These are phyloP conservation scores for Iris macrosiphon DNA, from an alignment of 106 monocot species.

Conservation along the genomic window DNA sequence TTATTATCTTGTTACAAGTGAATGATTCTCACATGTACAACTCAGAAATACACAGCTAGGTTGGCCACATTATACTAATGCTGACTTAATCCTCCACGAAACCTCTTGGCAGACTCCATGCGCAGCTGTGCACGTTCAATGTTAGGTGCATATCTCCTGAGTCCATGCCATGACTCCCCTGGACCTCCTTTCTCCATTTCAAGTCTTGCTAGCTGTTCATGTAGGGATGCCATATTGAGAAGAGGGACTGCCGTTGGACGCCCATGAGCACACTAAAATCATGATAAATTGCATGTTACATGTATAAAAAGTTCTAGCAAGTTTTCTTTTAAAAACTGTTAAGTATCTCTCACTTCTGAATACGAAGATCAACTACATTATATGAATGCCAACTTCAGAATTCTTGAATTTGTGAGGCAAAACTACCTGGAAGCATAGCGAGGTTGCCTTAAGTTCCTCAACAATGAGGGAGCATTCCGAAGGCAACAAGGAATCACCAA, in stretches of 20 bases:
- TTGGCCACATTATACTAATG: too few species aligned
- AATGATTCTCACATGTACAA: too few species aligned
- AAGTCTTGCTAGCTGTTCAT: constrained; percentile 45
- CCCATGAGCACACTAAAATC: constrained; percentile 89
- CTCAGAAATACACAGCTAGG: too few species aligned
- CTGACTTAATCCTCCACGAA: constrained; percentile 8
- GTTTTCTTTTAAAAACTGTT: background rate
- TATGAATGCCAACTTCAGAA: background rate
- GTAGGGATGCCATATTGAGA: constrained; percentile 49
- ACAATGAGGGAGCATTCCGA: constrained; percentile 93
- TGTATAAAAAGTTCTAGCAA: background rate
- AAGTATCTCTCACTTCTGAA: background rate
- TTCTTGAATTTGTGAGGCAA: too few species aligned
- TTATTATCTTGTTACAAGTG: too few species aligned
- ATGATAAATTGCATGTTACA: background rate
- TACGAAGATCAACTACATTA: background rate
- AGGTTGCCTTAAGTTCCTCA: constrained; percentile 85
- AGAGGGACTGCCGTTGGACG: constrained; percentile 85
- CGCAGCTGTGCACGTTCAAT: constrained; percentile 47
- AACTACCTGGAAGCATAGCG: constrained; percentile 98
- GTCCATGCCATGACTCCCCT: constrained; percentile 52
- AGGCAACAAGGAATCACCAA: constrained; percentile 89
- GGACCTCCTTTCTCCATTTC: constrained; percentile 13
- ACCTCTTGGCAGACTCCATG: constrained; percentile 45
- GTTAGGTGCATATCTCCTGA: constrained; percentile 35